Evolutionary conservation across 1,284 basidiomycete species (phyloP), one percentile per base, ranked within the genome.

Genomic region (Abortiporus biennis): DNA sequence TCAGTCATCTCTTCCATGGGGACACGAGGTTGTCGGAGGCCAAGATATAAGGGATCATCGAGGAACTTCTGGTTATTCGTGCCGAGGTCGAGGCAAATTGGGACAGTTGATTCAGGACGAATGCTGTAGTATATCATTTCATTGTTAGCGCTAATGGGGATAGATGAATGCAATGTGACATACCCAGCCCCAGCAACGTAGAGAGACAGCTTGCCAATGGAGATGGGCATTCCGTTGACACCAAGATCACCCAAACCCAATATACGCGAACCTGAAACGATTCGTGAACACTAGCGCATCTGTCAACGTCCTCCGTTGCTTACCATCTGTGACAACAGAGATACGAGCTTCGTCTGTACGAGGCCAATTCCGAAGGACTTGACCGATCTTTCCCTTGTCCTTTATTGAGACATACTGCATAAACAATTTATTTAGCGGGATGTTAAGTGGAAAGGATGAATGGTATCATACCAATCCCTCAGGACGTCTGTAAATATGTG

Each of bases 171-270:
- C 21, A 31, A 8, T 4, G 35, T 41, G 37, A 55, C 69, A 52
- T 61, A 85, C 83, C 85, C 85, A 47, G 87, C 87, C 34, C 91
- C 91, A 24, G 91, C 90, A 46, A 95, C 76, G 59, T 96, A 97
- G 27, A 97, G 75, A 17, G 88, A 92, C 11, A 97, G 73, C 65
- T 97, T 97, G 34, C 93, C 93, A 47, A 95, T 87, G 16, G 87
- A 81, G 55, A 97, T 97, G 2, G 91, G 91, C 83, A 95, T 89
- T n/a, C 85, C 85, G 53, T 88, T 87, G 22, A 85, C 71, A 35
- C 85, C 85, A 30, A 96, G 78, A 60, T 97, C 94, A 25, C 94
- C 94, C 22, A 98, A 69, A 48, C 94, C 93, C 20, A 97, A 76
- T 53, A 97, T 95, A 43, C 93, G 83, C 13, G 88, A 92, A 29